phyloP scores from a whole-genome alignment of 2,329 filamentous ascomycete genomes.

The Penicillium italicum region DNA sequence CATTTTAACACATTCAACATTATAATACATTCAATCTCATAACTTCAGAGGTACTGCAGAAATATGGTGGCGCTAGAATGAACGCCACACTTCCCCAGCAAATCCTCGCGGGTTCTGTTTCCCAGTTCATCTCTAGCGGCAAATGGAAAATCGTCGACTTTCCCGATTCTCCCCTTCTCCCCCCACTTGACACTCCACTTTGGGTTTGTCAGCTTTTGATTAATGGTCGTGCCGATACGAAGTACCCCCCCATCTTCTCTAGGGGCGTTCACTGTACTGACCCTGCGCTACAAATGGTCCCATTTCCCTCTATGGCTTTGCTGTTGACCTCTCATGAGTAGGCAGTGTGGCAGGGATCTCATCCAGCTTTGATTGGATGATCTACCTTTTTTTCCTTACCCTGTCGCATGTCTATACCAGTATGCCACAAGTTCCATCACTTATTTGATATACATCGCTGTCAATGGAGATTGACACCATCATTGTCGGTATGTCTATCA shows the following conservation, averaged over 20 bases:
- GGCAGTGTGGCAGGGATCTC: slow-evolving; percentile 1
- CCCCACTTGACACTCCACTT: not conserved
- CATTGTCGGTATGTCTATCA: slow-evolving; percentile 41
- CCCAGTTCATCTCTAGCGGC: not conserved
- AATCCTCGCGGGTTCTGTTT: not conserved
- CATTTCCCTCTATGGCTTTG: slow-evolving; percentile 23
- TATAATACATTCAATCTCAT: not conserved
- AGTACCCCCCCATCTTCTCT: slow-evolving; percentile 2
- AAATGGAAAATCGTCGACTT: slow-evolving; percentile 4
- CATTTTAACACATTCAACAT: not conserved
- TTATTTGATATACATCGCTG: slow-evolving; percentile 27
- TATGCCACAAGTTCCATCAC: slow-evolving; percentile 32
- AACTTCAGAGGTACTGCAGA: too few species aligned
- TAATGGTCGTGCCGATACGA: slow-evolving; percentile 19
- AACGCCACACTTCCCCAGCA: not conserved
- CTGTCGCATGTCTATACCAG: slow-evolving; percentile 28
- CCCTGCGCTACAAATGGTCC: not conserved
- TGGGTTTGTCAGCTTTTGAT: slow-evolving; percentile 31
- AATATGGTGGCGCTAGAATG: not conserved
- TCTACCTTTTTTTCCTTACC: not conserved
- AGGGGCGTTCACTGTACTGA: slow-evolving; percentile 8
- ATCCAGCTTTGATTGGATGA: slow-evolving; percentile 1
- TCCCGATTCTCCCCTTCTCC: slow-evolving; percentile 9
- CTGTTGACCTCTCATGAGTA: slow-evolving; percentile 13
- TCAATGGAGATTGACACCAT: slow-evolving; percentile 42